phyloP scores from a whole-genome alignment of 2,329 filamentous ascomycete species.

The Amylocarpus encephaloides region DNA sequence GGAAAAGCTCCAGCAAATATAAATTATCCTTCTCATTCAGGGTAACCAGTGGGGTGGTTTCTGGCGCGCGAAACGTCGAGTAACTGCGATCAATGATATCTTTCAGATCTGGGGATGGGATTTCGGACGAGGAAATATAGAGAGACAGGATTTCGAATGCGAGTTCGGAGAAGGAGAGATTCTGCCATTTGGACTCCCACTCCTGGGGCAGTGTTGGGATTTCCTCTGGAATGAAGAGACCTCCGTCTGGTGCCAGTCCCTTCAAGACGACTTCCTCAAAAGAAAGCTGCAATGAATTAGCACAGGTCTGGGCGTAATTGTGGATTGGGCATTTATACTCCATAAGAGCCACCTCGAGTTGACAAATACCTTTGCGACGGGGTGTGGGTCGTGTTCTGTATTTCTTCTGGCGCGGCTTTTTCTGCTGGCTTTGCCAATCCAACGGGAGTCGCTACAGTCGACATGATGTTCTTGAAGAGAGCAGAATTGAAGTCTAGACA shows the following conservation, averaged over 20 bases:
- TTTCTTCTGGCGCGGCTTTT: slow-evolving; percentile 10
- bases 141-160: slow-evolving; percentile 80
- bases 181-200: slow-evolving; percentile 67
- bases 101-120: slow-evolving; percentile 72
- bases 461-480: slow-evolving; percentile 7
- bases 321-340: slow-evolving; percentile 38
- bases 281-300: slow-evolving; percentile 54
- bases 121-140: slow-evolving; percentile 79
- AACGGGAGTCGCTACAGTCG: slow-evolving; percentile 19
- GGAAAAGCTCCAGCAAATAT: slow-evolving; percentile 88
- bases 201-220: slow-evolving; percentile 59
- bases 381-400: slow-evolving; percentile 32
- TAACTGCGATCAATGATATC: slow-evolving; percentile 81
- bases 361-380: slow-evolving; percentile 56
- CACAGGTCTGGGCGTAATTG: not conserved
- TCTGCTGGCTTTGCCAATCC: slow-evolving; percentile 17
- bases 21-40: slow-evolving; percentile 66
- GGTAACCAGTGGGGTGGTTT: slow-evolving; percentile 74
- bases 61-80: slow-evolving; percentile 73
- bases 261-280: slow-evolving; percentile 91
- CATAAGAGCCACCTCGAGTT: slow-evolving; percentile 56
- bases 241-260: slow-evolving; percentile 78
- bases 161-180: slow-evolving; percentile 73
- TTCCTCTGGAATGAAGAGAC: slow-evolving; percentile 81
- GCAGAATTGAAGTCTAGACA: slow-evolving; percentile 11